Percentiles rank a stretch among this genome's conserved stretches.
Conservation (phyloP, 1,284 basidiomycete genomes). For the Leccinum angustisporum region DNA sequence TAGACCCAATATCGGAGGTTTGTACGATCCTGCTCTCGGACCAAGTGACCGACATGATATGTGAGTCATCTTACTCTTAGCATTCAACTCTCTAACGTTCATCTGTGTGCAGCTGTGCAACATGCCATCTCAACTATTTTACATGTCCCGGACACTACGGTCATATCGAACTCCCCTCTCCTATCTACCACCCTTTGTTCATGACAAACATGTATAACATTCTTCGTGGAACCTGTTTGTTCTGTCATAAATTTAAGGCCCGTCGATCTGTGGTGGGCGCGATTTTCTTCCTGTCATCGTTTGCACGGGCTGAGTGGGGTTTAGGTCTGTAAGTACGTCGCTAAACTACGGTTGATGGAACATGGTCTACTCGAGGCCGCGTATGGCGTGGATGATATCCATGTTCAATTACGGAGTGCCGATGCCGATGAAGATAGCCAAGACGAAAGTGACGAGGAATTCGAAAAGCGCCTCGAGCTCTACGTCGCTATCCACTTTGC, state of each 20-base stretch:
- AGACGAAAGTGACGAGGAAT: conserved; percentile 62
- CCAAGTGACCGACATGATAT: conserved; percentile 87
- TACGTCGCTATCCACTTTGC: conserved; percentile 71
- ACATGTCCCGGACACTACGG: conserved; percentile 98
- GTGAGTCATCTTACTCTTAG: conserved; percentile 50
- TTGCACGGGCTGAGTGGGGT: conserved; percentile 14
- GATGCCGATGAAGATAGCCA: conserved; percentile 37
- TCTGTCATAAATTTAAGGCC: conserved; percentile 93
- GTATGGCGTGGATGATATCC: conserved; percentile 70
- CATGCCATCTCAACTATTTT: conserved; percentile 90
- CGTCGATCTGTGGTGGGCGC: conserved; percentile 70
- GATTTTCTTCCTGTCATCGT: conserved; percentile 10
- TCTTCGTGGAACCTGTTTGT: conserved; percentile 89
- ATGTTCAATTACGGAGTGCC: conserved; percentile 37
- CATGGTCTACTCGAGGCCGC: conserved; percentile 87
- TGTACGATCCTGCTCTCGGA: conserved; percentile 95
- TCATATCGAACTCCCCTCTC: conserved; percentile 96
- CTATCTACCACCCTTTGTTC: conserved; percentile 97
- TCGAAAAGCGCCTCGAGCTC: conserved; percentile 67
- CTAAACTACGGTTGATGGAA: conserved; percentile 88
- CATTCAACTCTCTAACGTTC: conserved; percentile 4
- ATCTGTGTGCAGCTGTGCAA: conserved; percentile 73
- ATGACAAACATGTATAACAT: conserved; percentile 92
- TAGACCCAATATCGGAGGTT: conserved; percentile 86
- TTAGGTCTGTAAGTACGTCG: conserved; percentile 80